Base-by-base conservation (phyloP, 2,329 filamentous ascomycete genomes). In the Balansia obtecta region DNA sequence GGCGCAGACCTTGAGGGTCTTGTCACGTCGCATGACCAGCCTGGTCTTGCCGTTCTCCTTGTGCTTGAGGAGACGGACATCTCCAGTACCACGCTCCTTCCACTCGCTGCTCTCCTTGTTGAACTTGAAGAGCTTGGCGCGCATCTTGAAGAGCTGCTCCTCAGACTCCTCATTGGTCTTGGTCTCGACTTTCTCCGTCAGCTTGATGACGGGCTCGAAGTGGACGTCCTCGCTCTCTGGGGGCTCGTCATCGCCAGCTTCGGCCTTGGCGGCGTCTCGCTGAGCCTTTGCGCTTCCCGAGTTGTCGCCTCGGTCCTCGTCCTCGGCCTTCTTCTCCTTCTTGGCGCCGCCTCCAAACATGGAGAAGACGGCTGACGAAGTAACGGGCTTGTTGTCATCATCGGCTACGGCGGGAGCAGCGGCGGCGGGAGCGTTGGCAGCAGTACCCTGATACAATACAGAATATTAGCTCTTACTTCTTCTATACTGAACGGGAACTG, bases 1-100 rank as follows among this genome's bases (percentile, higher is more conserved):
- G 67, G 93, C 93, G 84, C 93, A 98, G 72, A 98, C 93, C 81
- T 98, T 98, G 75, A 97, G 83, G 54, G 93, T 98, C 88, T 97
- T 97, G 78, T 98, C 93, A 68, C 93, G 82, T 70, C 93, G 86
- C 93, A 98, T 98, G 61, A 98, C 93, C 63, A 98, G 77, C 62
- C 93, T 83, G 53, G 90, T 95, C 85, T 97, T 97, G 72, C 86
- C 83, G 70, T 95, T 96, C 77, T 96, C 90, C 80, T 89, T 93
- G 79, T 98, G 93, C 83, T 96, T 97, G 67, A 98, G 78, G 70
- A 98, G 79, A 65, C 91, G 83, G 57, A 97, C 90, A 63, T 97
- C 91, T 62, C 93, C 93, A 57, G 93, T 97, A 58, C 93, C 93
- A 66, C 93, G 86, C 82, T 98, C 93, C 80, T 97, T 98, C 93